Base-by-base conservation (phyloP, 345 rosid genomes). In the Aquilaria sinensis region DNA sequence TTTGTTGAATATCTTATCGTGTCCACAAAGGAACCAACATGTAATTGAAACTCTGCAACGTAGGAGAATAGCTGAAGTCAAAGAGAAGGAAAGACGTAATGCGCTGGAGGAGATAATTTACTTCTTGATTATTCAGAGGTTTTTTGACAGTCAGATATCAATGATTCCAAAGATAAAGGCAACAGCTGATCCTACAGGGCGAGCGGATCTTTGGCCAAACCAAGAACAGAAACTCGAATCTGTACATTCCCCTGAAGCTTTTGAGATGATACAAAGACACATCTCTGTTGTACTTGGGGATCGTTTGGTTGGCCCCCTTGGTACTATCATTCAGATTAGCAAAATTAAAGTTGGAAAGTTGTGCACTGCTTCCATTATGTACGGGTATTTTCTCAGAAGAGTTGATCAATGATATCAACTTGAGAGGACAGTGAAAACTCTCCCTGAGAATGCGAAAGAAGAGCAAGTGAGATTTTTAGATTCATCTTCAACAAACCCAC, bases 261-360 rank as follows among this genome's bases (percentile, higher is more conserved):
- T 84, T 49, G 97, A 93, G 72, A 88, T 93, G 98, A 93, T 90
- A 71, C 90, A 82, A 67, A 85, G 85, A 75, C 97, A 93, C 76
- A 67, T 90, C 56, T 73, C 96, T 67, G 79, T 84, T 10, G 86
- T 90, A 50, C 84, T 88, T 10, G 96, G 97, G 43, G 96, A 90
- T 12, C 53, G 90, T 60, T 50, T 67, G 0, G 87, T 93, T 0
- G 96, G 97, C 47, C 88, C 98, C 41, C 85, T 89, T 12, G 84
- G 74, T 47, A 76, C 83, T 45, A 77, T 83, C 54, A 73, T 83
- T 71, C 82, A 93, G 74, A 93, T 87, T 62, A 83, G 89, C 81
- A 93, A 93, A 78, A 77, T 90, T 72, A 86, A 90, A 68, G 90
- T 93, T 2, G 97, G 98, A 15, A 87, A 93, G 70, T 67, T 90